Conservation (phyloP, 78 protist genomes). For the Trichosphaerium sp. region DNA sequence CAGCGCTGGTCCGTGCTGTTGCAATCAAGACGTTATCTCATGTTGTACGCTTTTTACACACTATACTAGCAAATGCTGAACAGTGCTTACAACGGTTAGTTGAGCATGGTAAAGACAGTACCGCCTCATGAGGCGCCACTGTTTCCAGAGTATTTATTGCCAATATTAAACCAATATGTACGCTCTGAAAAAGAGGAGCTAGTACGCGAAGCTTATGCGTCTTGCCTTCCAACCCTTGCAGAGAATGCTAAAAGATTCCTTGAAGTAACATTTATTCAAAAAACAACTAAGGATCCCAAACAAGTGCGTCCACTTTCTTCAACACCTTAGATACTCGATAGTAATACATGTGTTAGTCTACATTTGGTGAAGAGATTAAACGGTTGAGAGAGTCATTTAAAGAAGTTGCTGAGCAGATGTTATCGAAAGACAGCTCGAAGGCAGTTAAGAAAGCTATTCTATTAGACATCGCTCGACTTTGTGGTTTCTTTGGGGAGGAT, state of each 20-base stretch:
- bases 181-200: constrained; percentile 17
- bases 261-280: constrained; percentile 17
- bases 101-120: constrained; percentile 36
- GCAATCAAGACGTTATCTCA: constrained; percentile 23
- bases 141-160: constrained; percentile 38
- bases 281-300: neutral
- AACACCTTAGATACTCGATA: neutral
- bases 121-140: constrained; percentile 42
- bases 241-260: constrained; percentile 33
- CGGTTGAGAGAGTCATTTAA: constrained; percentile 40
- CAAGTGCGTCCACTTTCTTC: neutral
- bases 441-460: constrained; percentile 22
- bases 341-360: constrained; percentile 5
- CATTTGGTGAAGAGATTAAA: constrained; percentile 22
- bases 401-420: constrained; percentile 22
- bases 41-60: constrained; percentile 6
- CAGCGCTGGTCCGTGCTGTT: constrained; percentile 21
- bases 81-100: neutral
- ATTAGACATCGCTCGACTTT: constrained; percentile 26
- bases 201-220: constrained; percentile 41
- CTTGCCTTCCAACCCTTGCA: constrained; percentile 31
- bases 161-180: constrained; percentile 20
- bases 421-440: constrained; percentile 41
- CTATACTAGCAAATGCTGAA: neutral
- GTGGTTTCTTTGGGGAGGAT: constrained; percentile 45